A percentile compares a stretch with the other conserved stretches of the same genome.
These are phyloP conservation scores for Gracilariopsis chorda DNA, from an alignment of 23 red algal species.

Conservation along the genomic window DNA sequence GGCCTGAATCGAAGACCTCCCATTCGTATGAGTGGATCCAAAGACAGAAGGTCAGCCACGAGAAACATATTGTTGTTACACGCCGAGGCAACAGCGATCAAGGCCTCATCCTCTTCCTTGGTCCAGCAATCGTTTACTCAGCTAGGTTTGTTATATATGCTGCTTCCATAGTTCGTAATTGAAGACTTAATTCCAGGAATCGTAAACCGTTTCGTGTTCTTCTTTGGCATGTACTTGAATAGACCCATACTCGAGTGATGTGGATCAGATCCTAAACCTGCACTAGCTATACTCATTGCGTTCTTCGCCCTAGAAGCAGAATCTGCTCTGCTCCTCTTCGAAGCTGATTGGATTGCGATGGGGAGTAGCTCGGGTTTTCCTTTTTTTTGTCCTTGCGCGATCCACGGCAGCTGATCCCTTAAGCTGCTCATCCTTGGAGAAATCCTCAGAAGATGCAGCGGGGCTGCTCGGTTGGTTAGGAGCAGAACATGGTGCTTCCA, in stretches of 20 bases:
- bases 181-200: background rate
- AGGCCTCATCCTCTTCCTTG: slow-evolving; percentile 3
- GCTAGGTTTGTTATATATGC: background rate
- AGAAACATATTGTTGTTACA: slow-evolving; percentile 21
- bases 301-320: background rate
- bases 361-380: no score
- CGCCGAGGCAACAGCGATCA: background rate
- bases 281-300: background rate
- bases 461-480: no score
- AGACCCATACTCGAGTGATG: background rate
- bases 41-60: slow-evolving; percentile 11
- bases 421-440: no score
- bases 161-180: background rate
- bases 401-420: no score
- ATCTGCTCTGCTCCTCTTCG: background rate
- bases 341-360: no score
- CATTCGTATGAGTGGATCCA: slow-evolving; percentile 6
- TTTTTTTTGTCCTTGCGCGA: no score
- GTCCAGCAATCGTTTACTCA: slow-evolving; percentile 25
- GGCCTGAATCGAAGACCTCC: background rate
- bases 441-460: no score
- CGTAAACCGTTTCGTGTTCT: background rate
- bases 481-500: no score
- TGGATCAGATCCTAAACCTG: background rate
- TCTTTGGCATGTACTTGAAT: background rate